Percentiles rank a stretch among this genome's conserved stretches.
These are phyloP conservation scores for Sarocladiaceae sp. DNA, from an alignment of 2,329 filamentous ascomycete genomes.

Conservation along the genomic window DNA sequence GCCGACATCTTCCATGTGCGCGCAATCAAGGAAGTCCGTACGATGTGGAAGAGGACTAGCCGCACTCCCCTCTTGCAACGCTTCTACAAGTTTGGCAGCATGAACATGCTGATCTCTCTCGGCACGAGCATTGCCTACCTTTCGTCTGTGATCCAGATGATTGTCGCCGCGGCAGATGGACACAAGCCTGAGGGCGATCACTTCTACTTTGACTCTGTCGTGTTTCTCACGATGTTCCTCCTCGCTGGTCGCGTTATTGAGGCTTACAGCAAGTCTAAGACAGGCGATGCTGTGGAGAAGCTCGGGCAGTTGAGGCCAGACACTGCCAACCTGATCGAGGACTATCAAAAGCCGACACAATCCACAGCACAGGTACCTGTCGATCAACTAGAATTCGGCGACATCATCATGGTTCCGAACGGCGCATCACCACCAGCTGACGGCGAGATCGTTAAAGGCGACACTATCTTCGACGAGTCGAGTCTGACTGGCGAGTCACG, in stretches of 20 bases:
- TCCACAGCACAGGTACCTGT: constrained; percentile 42
- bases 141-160: constrained; percentile 72
- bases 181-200: constrained; percentile 35
- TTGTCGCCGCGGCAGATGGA: constrained; percentile 49
- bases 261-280: constrained; percentile 85
- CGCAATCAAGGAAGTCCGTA: constrained; percentile 69
- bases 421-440: constrained; percentile 83
- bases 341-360: constrained; percentile 26
- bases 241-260: constrained; percentile 70
- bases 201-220: constrained; percentile 87
- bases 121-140: constrained; percentile 85
- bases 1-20: constrained; percentile 79
- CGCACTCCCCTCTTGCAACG: constrained; percentile 64
- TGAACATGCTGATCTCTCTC: constrained; percentile 89
- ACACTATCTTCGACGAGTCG: constrained; percentile 77
- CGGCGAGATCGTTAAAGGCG: constrained; percentile 57
- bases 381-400: constrained; percentile 69
- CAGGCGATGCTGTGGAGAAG: constrained; percentile 77
- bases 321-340: constrained; percentile 63
- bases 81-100: constrained; percentile 91
- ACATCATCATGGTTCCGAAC: constrained; percentile 67
- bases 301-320: constrained; percentile 72
- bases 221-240: constrained; percentile 85
- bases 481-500: constrained; percentile 78
- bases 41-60: constrained; percentile 72